These are phyloP conservation scores for Phytophthora idaei DNA, from an alignment of 352 stramenopile genomes.

Conservation along the genomic window DNA sequence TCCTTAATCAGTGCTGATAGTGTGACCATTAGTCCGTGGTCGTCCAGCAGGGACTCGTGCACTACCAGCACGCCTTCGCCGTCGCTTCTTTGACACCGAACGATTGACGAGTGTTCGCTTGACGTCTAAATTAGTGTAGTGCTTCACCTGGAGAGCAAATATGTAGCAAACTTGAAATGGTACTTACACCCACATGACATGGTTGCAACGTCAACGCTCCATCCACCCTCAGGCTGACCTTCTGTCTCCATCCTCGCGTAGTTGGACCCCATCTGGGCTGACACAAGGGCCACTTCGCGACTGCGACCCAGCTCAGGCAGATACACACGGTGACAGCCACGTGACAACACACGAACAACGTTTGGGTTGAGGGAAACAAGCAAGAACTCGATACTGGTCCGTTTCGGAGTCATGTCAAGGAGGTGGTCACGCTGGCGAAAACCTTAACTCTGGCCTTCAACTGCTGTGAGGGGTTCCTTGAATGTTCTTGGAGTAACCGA, in stretches of 20 bases:
- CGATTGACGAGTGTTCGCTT: too few species aligned
- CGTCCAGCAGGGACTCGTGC: too few species aligned
- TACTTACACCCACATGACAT: slow-evolving; percentile 14
- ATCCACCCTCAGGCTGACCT: slow-evolving; percentile 2
- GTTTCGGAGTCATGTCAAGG: not conserved
- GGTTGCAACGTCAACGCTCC: not conserved
- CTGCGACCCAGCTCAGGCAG: slow-evolving; percentile 2
- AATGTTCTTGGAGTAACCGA: not conserved
- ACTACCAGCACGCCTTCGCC: too few species aligned
- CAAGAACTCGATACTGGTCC: slow-evolving; percentile 3
- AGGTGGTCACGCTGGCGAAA: not conserved
- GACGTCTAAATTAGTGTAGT: too few species aligned
- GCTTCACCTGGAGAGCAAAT: slow-evolving; percentile 6
- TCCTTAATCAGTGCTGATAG: too few species aligned
- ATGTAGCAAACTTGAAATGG: slow-evolving; percentile 10
- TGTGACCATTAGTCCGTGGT: too few species aligned
- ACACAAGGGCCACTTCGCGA: not conserved
- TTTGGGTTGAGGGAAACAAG: slow-evolving; percentile 6
- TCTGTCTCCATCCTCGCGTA: slow-evolving; percentile 1
- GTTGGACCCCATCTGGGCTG: slow-evolving; percentile 14
- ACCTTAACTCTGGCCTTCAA: slow-evolving; percentile 10
- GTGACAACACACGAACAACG: slow-evolving; percentile 2
- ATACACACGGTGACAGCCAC: not conserved
- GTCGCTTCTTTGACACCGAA: too few species aligned
- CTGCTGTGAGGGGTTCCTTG: slow-evolving; percentile 2